Conservation (phyloP, 768 basidiomycete species). For the Kwoniella sp. region DNA sequence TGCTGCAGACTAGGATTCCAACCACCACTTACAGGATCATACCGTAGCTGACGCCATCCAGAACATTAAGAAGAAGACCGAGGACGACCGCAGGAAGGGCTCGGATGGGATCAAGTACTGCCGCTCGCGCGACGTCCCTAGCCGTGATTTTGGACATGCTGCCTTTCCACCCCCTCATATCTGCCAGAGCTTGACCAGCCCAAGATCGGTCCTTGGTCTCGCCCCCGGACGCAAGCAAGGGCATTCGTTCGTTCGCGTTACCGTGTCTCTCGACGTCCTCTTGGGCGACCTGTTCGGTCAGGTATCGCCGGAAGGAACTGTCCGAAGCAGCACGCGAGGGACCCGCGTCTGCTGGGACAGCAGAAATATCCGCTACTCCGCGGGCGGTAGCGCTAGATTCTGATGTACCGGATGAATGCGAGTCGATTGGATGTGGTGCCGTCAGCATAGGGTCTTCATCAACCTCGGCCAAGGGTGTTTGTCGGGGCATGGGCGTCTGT, state of each 20-base stretch:
- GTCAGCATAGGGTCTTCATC: too few relatives aligned
- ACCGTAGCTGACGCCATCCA: constrained; percentile 94
- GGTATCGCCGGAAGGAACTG: constrained; percentile 23
- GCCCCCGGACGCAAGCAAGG: constrained; percentile 18
- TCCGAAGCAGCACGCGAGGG: constrained; percentile 11
- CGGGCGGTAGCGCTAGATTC: too few relatives aligned
- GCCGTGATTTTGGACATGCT: constrained; percentile 33
- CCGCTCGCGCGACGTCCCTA: constrained; percentile 32
- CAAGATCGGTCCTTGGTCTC: constrained; percentile 4
- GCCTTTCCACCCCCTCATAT: constrained; percentile 10
- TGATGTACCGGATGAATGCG: too few relatives aligned
- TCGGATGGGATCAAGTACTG: constrained; percentile 42
- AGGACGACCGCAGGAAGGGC: constrained; percentile 75
- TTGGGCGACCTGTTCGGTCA: constrained; percentile 21
- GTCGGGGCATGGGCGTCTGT: constrained; percentile 17
- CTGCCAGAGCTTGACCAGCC: constrained; percentile 11
- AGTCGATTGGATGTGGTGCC: too few relatives aligned
- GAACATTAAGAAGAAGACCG: constrained; percentile 77
- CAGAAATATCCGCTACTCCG: too few relatives aligned
- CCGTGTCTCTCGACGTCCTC: constrained; percentile 20
- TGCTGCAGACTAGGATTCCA: background rate
- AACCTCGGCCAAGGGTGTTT: constrained; percentile 7
- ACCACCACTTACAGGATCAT: constrained; percentile 57
- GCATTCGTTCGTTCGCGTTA: constrained; percentile 21
- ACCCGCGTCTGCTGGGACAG: background rate